Base-by-base conservation (phyloP, 2,329 filamentous ascomycete species). In the Colletotrichum camelliae region DNA sequence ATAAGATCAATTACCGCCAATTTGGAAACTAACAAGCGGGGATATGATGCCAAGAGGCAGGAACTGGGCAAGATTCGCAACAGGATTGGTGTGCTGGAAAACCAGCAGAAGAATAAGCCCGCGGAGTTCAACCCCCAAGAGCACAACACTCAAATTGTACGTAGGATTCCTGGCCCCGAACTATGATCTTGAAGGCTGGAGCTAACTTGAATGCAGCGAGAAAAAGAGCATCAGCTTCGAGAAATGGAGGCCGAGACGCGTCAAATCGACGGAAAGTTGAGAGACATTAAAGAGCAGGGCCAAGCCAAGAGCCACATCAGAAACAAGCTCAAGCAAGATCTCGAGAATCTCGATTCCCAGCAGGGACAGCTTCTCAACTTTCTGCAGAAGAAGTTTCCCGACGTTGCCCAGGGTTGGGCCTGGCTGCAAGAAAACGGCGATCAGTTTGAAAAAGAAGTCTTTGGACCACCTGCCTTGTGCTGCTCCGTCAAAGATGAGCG, bases 351-450 rank as follows among this genome's bases (percentile, higher is more conserved):
- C 16, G 89, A 95, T 66, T 96, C 95, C 1, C 91, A 94, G 79
- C 89, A 93, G 75, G 96, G 96, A 7, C 94, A 94, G 80, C 93
- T 95, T 78, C 87, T 94, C 71, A 91, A 86, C 65, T 91, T 93
- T 78, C 89, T 99, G 70, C 88, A 87, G 68, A 88, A 82, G 7
- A 18, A 89, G 1, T 94, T 93, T 13, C 82, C 82, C 0, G 94
- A 98, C 72, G 91, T 94, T 4, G 90, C 90, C 13, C 87, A 82
- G 78, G 95, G 93, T 3, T 98, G 95, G 92, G 88, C 93, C 57
- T 99, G 96, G 96, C 89, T 98, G 67, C 90, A 95, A 81, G 83
- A 91, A 4, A 92, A 99, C 81, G 89, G 89, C 75, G 82, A 89
- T 70, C 84, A 90, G 65, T 97, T 98, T 78, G 91, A 94, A 80